Base-by-base conservation (phyloP, 129 eudicot genomes). In the Artemisia annua region DNA sequence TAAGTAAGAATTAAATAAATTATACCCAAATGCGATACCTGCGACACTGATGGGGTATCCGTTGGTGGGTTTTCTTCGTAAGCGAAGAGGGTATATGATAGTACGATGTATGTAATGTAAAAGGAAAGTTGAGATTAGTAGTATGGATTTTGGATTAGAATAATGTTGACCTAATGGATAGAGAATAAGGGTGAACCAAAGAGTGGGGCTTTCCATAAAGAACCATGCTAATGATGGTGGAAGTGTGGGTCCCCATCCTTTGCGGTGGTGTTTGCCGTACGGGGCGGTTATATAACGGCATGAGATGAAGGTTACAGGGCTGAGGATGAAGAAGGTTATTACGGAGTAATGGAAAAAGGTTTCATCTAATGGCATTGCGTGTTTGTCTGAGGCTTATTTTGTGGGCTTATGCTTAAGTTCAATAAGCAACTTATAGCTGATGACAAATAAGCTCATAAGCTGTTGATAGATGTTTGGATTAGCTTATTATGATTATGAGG, bases 81-180 rank as follows among this genome's bases (percentile, higher is more conserved):
- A 84, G 24, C 91, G 82, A 61, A 93, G 83, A 18, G 98, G 97
- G 85, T 94, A 94, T 82, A 94, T 71, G 79, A 74, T 7, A 58
- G 97, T 86, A 68, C 97, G 98, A 78, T 94, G 90, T 69, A 83
- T 12, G 87, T 94, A 94, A 80, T 94, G 98, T 70, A 90, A 48
- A 68, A 94, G 67, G 84, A 82, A 94, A 67, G 87, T 85, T 16
- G 89, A 75, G 67, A 86, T 79, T 48, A 90, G 71, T 70, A 78
- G 0, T 17, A 61, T 46, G 48, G 97, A 78, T 54, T 74, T 76
- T 1, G 90, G 89, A 65, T 76, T 63, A 48, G 73, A 50, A 28
- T n/a, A 20, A 81, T 85, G 81, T n/a, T 67, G 77, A 80, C 98
- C 98, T 49, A 69, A n/a, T 1, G 92, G 89, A 83, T 82, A 94